Evolutionary conservation across 2,329 filamentous ascomycete species (phyloP), one percentile per base, ranked within the genome.

Genomic region (Camptophora hylomeconis): DNA sequence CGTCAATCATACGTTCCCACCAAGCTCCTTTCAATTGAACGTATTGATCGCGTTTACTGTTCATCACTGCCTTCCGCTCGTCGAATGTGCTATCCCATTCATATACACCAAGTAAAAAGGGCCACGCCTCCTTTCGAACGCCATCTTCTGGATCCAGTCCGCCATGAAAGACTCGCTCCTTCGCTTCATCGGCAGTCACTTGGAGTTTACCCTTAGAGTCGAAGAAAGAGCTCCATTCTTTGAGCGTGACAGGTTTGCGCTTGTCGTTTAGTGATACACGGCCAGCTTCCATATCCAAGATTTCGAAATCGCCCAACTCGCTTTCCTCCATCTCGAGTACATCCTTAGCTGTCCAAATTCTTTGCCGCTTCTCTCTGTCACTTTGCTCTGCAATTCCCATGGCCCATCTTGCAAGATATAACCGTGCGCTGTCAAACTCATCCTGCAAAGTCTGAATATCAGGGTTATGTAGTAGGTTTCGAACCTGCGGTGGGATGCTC

Each of bases 371-470:
- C 45, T 98, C 89, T 20, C 75, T 68, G 48, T 98, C 89, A 45
- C 86, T 87, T 58, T 98, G 89, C 52, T 98, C 92, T 0, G 89
- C 86, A 40, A 98, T 93, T 5, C 84, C 84, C 89, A 98, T 95
- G 2, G 89, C 89, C 89, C 89, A 98, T 39, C 89, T 69, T 13
- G 89, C 89, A 20, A 98, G 66, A 49, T 98, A 98, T 35, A 98
- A 67, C 40, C 89, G 72, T 3, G 92, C 89, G 46, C 84, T 93
- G 60, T 98, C 92, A 45, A 94, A 98, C 50, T 98, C 92, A 36
- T 95, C 86, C 49, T 94, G 86, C 13, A 98, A 54, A 0, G 81
- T 94, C 58, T 94, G 86, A 0, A 98, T 84, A 48, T 98, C 86
- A 0, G 86, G 86, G 41, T 92, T 94, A 48, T 74, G 76, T 53